Evolutionary conservation across 2,329 filamentous ascomycete genomes (phyloP), one percentile per base, ranked within the genome.

Genomic region (Rutstroemia sp.): DNA sequence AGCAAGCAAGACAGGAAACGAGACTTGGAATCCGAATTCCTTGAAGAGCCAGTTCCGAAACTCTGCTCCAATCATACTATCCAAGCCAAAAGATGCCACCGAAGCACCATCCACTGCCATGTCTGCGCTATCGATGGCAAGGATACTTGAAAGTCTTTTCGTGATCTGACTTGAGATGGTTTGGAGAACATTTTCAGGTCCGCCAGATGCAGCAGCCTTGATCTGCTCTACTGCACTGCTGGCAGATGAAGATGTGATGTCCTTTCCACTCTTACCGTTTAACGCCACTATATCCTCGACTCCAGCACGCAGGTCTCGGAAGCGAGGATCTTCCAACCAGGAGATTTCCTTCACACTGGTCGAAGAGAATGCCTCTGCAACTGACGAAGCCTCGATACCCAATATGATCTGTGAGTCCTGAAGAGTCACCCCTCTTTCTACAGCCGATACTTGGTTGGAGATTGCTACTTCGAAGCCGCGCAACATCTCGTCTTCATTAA

Each of bases 101-200:
- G 65, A 74, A 47, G 62, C 71, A 3, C 69, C 71, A 52, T 72
- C 67, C 12, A 70, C 62, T 58, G 77, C 76, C 55, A 78, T 69
- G 51, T 77, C 75, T 30, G 76, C 73, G 2, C 69, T 54, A 48
- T 72, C 72, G 62, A 78, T 71, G 69, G 76, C 74, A 58, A 79
- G 72, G 10, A 77, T 71, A 1, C 71, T 69, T 0, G 75, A 71
- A 4, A 77, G 67, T 66, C 77, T 78, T 54, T 72, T 67, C 1
- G 78, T 68, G 41, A 57, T 57, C 34, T 63, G 61, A 3, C 1
- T 76, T 75, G 52, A 76, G 77, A 5, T 71, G 9, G 45, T 39
- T 14, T 46, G 16, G 7, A 25, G 16, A 14, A 25, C 44, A 18
- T 21, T 19, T 21, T 49, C 47, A 30, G 27, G 9, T 9, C 27